These are phyloP conservation scores for Hypoxylon fragiforme DNA, from an alignment of 495 filamentous ascomycete species.

Conservation along the genomic window DNA sequence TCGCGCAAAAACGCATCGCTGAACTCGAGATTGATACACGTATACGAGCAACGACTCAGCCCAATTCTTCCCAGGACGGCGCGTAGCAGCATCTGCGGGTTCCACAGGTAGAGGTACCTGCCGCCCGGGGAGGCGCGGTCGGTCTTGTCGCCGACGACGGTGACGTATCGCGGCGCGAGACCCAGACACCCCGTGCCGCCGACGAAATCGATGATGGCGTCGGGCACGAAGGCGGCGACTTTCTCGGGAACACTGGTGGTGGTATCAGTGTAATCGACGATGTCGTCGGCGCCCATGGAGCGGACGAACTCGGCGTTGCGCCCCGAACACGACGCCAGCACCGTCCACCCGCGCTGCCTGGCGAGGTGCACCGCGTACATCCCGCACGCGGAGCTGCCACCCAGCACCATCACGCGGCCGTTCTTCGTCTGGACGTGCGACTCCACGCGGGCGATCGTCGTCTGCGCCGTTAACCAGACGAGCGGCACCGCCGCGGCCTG, in stretches of 20 bases:
- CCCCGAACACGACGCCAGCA: neutral
- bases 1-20: neutral
- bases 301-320: neutral
- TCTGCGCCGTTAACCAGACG: conserved; percentile 1
- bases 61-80: neutral
- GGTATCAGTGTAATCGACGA: neutral
- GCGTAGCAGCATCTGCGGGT: neutral
- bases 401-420: neutral
- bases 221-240: neutral
- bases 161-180: neutral
- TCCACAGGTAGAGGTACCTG: neutral
- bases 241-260: neutral
- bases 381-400: neutral
- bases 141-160: neutral
- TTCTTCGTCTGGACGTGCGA: neutral
- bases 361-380: neutral
- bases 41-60: neutral
- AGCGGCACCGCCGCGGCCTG: neutral
- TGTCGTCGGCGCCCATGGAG: neutral
- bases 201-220: neutral
- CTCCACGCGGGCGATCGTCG: neutral
- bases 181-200: neutral
- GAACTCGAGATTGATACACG: neutral
- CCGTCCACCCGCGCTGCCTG: conserved; percentile 1
- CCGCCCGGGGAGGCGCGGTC: neutral